Percentiles rank a stretch among this genome's conserved stretches.
These are phyloP conservation scores for Hygrophila difformis DNA, from an alignment of 257 asterid genomes.

Conservation along the genomic window DNA sequence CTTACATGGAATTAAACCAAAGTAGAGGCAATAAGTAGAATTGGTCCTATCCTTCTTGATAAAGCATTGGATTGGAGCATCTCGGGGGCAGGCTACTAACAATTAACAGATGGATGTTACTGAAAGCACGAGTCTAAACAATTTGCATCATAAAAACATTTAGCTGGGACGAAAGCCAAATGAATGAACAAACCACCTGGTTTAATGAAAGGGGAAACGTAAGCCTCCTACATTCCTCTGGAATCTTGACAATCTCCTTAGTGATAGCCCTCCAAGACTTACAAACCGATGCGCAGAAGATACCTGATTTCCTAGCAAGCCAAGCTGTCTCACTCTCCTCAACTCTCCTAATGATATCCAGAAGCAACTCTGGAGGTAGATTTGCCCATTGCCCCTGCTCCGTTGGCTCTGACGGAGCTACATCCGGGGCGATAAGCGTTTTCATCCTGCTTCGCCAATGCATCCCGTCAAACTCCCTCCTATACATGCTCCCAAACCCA, in stretches of 20 bases:
- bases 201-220: conserved; percentile 85
- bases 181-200: conserved; percentile 40
- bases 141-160: conserved; percentile 7
- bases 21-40: conserved; percentile 56
- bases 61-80: too few relatives aligned
- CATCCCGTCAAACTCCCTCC: conserved; percentile 49
- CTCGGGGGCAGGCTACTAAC: conserved; percentile 77
- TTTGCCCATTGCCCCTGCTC: conserved; percentile 92
- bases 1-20: conserved; percentile 88
- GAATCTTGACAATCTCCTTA: conserved; percentile 85
- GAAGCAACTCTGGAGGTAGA: too few relatives aligned
- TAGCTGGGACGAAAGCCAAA: neutral
- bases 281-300: conserved; percentile 89
- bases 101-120: neutral
- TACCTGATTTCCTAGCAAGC: conserved; percentile 77
- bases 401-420: conserved; percentile 36
- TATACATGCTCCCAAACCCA: conserved; percentile 70
- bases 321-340: conserved; percentile 87
- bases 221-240: conserved; percentile 85
- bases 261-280: conserved; percentile 88
- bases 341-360: conserved; percentile 77
- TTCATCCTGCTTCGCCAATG: conserved; percentile 57
- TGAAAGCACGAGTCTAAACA: neutral
- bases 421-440: conserved; percentile 67
- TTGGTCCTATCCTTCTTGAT: conserved; percentile 76